phyloP scores from a whole-genome alignment of 1,139 yeast genomes.

The Geotrichum macrosporum region DNA sequence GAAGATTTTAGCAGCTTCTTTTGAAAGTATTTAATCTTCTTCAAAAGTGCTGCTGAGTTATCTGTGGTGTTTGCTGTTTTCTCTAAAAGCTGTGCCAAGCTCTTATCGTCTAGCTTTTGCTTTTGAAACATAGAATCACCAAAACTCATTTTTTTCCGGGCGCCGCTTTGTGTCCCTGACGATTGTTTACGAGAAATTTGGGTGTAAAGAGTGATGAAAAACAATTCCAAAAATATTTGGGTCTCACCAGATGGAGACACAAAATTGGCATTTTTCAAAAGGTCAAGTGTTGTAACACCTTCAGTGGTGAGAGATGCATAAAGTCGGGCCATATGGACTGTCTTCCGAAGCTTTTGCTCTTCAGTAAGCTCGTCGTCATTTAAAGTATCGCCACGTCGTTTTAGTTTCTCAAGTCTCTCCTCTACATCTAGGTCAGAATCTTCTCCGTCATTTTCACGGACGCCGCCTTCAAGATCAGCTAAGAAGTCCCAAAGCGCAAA shows the following conservation, averaged over 20 bases:
- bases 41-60: slow-evolving; percentile 56
- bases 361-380: slow-evolving; percentile 32
- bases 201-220: slow-evolving; percentile 54
- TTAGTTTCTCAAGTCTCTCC: slow-evolving; percentile 20
- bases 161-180: slow-evolving; percentile 15
- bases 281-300: slow-evolving; percentile 66
- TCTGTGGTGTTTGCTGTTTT: slow-evolving; percentile 35
- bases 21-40: slow-evolving; percentile 70
- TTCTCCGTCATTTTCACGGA: slow-evolving; percentile 31
- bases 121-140: slow-evolving; percentile 24
- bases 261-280: slow-evolving; percentile 69
- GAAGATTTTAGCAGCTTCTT: slow-evolving; percentile 43
- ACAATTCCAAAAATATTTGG: slow-evolving; percentile 64
- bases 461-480: slow-evolving; percentile 61
- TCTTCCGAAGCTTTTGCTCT: slow-evolving; percentile 52
- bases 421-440: slow-evolving; percentile 27
- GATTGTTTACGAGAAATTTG: slow-evolving; percentile 9
- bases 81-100: slow-evolving; percentile 51
- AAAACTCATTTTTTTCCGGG: slow-evolving; percentile 29
- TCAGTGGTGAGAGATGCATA: slow-evolving; percentile 72
- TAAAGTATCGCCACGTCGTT: slow-evolving; percentile 3
- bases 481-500: slow-evolving; percentile 85
- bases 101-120: slow-evolving; percentile 47
- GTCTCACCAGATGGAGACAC: slow-evolving; percentile 65
- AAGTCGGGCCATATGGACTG: slow-evolving; percentile 71